A percentile compares a stretch with the other conserved stretches of the same genome.
phyloP scores from a whole-genome alignment of 768 basidiomycete genomes.

The Cyclocybe cylindracea region DNA sequence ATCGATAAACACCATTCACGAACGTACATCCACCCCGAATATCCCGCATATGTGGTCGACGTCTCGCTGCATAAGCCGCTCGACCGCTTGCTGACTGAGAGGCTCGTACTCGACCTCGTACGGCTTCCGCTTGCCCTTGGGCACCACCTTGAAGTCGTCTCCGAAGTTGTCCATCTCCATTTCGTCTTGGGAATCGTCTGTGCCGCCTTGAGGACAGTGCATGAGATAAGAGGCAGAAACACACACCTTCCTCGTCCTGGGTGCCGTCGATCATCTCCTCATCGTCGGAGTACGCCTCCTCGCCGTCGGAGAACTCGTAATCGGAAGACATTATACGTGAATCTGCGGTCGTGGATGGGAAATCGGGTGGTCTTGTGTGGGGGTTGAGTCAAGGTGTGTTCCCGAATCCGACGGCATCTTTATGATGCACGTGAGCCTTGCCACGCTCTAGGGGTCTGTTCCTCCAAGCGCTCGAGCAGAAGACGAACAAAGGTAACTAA shows the following conservation, averaged over 20 bases:
- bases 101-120: constrained; percentile 89
- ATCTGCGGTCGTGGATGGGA: no score
- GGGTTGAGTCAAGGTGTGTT: no score
- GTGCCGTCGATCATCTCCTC: constrained; percentile 72
- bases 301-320: constrained; percentile 72
- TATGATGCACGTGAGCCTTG: no score
- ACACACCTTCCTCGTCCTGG: constrained; percentile 54
- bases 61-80: constrained; percentile 75
- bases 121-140: constrained; percentile 60
- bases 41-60: constrained; percentile 87
- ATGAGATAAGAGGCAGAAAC: background rate
- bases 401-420: no score
- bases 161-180: constrained; percentile 69
- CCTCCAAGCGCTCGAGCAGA: no score
- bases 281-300: constrained; percentile 66
- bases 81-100: constrained; percentile 70
- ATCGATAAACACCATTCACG: background rate
- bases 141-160: constrained; percentile 61
- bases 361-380: no score
- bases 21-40: constrained; percentile 85
- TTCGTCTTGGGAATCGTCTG: constrained; percentile 50
- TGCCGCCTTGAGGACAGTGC: constrained; percentile 1
- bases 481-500: no score
- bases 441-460: no score
- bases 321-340: constrained; percentile 50